Evolutionary conservation across 1,139 yeast species (phyloP), one percentile per base, ranked within the genome.

Genomic region (Scheffersomyces illinoinensis): DNA sequence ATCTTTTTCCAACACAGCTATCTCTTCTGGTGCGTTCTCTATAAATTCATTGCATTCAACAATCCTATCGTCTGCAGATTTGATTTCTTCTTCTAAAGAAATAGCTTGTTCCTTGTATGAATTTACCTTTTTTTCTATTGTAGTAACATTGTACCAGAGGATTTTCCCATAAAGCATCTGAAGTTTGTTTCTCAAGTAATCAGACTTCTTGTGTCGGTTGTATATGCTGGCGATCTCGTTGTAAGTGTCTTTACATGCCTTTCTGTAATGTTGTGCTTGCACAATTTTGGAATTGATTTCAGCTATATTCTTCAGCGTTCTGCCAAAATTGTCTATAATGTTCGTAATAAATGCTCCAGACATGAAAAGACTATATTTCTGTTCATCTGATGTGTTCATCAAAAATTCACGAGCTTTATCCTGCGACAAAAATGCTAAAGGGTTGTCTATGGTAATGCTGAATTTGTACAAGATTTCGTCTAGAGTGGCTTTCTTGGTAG

Each of bases 331-430:
- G 12, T 78, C 78, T 53, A 82, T 74, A 19, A 89, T 86, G 57
- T 87, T 90, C 58, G 84, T 87, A 58, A 91, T 79, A 64, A 88
- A 80, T 4, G 96, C 88, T 39, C 97, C 97, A 59, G 85, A 84
- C 91, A 90, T 89, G 70, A 92, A 91, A 67, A 85, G 88, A 24
- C 81, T 81, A 71, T 87, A 93, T 71, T 93, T 91, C 55, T 85
- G 87, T 53, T 80, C 80, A 59, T 91, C 90, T 2, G 90, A 82
- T 4, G 95, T 86, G 33, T 87, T 85, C 0, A 96, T 89, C 58
- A 96, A 77, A 69, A 96, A 95, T 24, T 95, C 91, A 64, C 97
- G 84, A 0, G 99, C 99, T 61, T 89, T 91, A 67, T 96, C 98
- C 71, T 96, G 99, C 0, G 97, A 91, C 56, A 96, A 78, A 66